These are phyloP conservation scores for Dryadomyces quercivorus DNA, from an alignment of 2,329 filamentous ascomycete species.

Conservation along the genomic window DNA sequence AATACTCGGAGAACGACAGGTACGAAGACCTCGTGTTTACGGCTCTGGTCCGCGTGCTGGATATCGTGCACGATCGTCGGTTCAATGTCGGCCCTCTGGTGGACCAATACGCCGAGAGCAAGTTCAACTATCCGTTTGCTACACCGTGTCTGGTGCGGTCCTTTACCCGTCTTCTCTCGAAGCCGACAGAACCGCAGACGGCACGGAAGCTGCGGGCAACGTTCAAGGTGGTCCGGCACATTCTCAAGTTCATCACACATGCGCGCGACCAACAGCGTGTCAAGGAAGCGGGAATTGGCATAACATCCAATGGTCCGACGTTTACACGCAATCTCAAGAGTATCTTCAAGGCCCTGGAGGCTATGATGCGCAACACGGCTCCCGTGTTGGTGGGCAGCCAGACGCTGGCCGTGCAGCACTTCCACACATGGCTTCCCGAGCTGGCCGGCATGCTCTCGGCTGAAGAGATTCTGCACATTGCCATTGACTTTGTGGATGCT, in stretches of 20 bases:
- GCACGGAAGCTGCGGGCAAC: constrained; percentile 78
- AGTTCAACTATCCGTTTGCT: constrained; percentile 88
- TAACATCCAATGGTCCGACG: constrained; percentile 56
- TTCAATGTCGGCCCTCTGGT: constrained; percentile 88
- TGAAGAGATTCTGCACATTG: constrained; percentile 81
- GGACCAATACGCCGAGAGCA: constrained; percentile 76
- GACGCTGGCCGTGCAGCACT: constrained; percentile 88
- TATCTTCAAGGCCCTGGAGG: constrained; percentile 83
- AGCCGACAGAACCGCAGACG: constrained; percentile 69
- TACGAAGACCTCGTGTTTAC: constrained; percentile 90
- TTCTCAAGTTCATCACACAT: constrained; percentile 90
- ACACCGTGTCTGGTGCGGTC: constrained; percentile 80
- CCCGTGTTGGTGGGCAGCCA: constrained; percentile 87
- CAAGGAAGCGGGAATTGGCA: constrained; percentile 82
- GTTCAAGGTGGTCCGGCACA: constrained; percentile 87
- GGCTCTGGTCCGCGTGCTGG: constrained; percentile 75
- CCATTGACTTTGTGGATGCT: constrained; percentile 87
- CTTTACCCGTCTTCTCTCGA: constrained; percentile 71
- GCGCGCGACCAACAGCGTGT: constrained; percentile 73
- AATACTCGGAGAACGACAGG: constrained; percentile 82
- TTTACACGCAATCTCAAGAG: constrained; percentile 76
- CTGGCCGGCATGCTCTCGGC: constrained; percentile 62
- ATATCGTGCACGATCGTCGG: constrained; percentile 85
- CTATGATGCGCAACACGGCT: constrained; percentile 76
- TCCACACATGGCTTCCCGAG: constrained; percentile 95